Evolutionary conservation across 441 rosid species (phyloP), one percentile per base, ranked within the genome.

Genomic region (Melastoma candidum): DNA sequence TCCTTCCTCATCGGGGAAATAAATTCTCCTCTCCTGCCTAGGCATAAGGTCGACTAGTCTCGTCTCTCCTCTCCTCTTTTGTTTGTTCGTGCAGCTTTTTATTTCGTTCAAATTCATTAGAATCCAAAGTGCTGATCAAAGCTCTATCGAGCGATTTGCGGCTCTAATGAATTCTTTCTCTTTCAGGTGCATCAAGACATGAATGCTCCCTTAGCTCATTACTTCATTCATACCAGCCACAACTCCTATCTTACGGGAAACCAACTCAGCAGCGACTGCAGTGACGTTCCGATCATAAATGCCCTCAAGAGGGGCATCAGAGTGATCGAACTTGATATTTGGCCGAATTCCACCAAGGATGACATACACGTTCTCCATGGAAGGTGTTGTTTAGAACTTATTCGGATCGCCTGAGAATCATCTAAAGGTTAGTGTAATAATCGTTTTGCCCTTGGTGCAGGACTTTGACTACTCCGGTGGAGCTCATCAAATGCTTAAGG

Each of bases 191-290:
- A 62, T 54, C 66, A 54, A 22, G 66, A 62, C 49, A 62, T 62
- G 66, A 62, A 27, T 3, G 66, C 50, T n/a, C 66, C 66, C n/a
- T 32, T 62, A 17, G 54, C 66, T 41, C 66, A 62, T 54, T 62
- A 62, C 55, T 62, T 39, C 50, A 54, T 62, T 26, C n/a, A 48
- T 24, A 62, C 66, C 1, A 59, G 66, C 25, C 66, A 62, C 47
- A 62, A 62, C 32, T 62, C 66, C 1, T 54, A 62, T 45, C 49
- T 62, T 3, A 54, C 60, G 0, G 66, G 66, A 13, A 62, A 62
- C 55, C 66, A 62, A n/a, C 66, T 62, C 0, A 62, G 54, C 60
- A 62, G 66, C 12, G 66, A 62, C 58, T 62, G 66, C 66, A 62
- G 66, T 17, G 66, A 62, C 7, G 48, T 13, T 52, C 66, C 66